Conservation (phyloP, 2,329 filamentous ascomycete genomes). For the Fusarium sambucinum region DNA sequence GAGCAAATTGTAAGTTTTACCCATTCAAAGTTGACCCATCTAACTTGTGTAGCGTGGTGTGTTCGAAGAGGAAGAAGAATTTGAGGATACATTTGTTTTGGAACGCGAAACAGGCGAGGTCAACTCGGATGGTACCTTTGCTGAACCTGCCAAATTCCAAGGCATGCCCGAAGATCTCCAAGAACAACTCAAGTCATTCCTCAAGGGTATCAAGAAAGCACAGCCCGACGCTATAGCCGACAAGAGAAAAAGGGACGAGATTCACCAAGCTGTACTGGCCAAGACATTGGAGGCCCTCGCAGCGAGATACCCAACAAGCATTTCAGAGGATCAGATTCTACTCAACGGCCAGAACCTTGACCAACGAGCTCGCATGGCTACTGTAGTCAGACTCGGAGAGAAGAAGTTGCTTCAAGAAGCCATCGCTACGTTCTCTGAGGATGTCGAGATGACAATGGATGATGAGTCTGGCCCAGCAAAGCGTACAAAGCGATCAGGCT, state of each 20-base stretch:
- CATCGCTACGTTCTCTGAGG: slow-evolving; percentile 51
- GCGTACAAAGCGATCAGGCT: slow-evolving; percentile 46
- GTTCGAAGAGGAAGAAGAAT: slow-evolving; percentile 73
- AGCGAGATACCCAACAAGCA: slow-evolving; percentile 58
- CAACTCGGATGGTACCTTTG: slow-evolving; percentile 61
- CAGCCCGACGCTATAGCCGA: slow-evolving; percentile 59
- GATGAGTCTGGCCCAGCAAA: slow-evolving; percentile 48
- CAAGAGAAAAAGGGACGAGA: slow-evolving; percentile 63
- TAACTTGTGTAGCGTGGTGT: slow-evolving; percentile 54
- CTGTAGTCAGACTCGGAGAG: slow-evolving; percentile 77
- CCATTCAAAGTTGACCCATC: not conserved
- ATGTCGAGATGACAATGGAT: slow-evolving; percentile 48
- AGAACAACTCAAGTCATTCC: slow-evolving; percentile 63
- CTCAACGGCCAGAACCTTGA: slow-evolving; percentile 49
- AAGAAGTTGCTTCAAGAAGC: slow-evolving; percentile 73
- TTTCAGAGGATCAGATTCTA: slow-evolving; percentile 57
- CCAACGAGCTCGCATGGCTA: slow-evolving; percentile 68
- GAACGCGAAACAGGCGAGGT: slow-evolving; percentile 67
- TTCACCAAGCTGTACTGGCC: slow-evolving; percentile 57
- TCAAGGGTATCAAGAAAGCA: slow-evolving; percentile 63
- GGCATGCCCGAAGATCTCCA: slow-evolving; percentile 64
- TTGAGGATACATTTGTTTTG: slow-evolving; percentile 81
- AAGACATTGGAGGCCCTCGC: slow-evolving; percentile 55
- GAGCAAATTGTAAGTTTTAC: slow-evolving; percentile 56
- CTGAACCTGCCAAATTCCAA: slow-evolving; percentile 54